Percentiles rank a stretch among this genome's conserved stretches.
phyloP scores from a whole-genome alignment of 2,329 filamentous ascomycete genomes.

The Lizonia empirigonia region DNA sequence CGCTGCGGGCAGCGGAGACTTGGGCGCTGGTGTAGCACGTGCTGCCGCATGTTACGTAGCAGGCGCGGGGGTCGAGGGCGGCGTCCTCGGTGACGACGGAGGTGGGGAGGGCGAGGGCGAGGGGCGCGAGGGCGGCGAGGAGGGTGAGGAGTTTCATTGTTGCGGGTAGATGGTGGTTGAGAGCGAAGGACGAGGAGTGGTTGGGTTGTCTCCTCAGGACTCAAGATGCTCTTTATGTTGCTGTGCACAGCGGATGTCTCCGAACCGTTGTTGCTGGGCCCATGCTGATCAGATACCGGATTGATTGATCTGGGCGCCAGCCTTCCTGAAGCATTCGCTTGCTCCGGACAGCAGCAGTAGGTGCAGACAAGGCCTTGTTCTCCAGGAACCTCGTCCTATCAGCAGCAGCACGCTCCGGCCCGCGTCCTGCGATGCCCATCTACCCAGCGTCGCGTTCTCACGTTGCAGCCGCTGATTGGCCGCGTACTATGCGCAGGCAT shows the following conservation, averaged over 20 bases:
- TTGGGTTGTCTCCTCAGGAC: background rate
- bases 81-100: conserved; percentile 23
- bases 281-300: conserved; percentile 21
- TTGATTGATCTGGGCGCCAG: conserved; percentile 20
- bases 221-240: conserved; percentile 5
- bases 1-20: conserved; percentile 57
- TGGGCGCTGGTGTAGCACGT: conserved; percentile 58
- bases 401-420: background rate
- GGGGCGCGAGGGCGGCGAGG: conserved; percentile 24
- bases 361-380: background rate
- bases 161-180: conserved; percentile 13
- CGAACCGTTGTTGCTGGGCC: conserved; percentile 15
- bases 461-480: conserved; percentile 21
- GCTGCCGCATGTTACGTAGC: conserved; percentile 60
- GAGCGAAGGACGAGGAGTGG: conserved; percentile 11
- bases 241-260: conserved; percentile 22
- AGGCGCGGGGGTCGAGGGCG: conserved; percentile 43
- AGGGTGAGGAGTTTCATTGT: conserved; percentile 31
- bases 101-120: conserved; percentile 25
- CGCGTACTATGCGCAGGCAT: background rate
- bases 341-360: conserved; percentile 16
- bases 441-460: conserved; percentile 17
- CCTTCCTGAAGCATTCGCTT: conserved; percentile 21
- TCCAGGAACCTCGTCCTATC: conserved; percentile 4
- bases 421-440: conserved; percentile 5